A percentile compares a stretch with the other conserved stretches of the same genome.
These are phyloP conservation scores for Fusarium pininemorale DNA, from an alignment of 2,329 filamentous ascomycete species.

Conservation along the genomic window DNA sequence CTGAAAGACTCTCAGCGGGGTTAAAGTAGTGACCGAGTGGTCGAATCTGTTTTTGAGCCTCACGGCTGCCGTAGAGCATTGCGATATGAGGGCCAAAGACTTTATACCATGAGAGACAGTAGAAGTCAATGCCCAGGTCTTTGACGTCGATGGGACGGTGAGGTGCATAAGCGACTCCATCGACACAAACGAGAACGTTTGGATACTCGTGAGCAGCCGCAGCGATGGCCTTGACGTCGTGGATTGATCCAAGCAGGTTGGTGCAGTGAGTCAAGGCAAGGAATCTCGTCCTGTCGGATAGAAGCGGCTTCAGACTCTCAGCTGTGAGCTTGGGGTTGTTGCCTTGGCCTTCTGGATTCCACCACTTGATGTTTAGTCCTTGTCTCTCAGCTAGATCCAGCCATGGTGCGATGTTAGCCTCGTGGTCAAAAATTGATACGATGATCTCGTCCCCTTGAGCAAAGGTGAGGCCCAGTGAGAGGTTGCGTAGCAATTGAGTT, in stretches of 20 bases:
- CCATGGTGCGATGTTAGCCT: slow-evolving; percentile 81
- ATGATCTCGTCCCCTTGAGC: slow-evolving; percentile 71
- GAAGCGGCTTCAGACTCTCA: slow-evolving; percentile 64
- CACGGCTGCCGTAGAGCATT: slow-evolving; percentile 71
- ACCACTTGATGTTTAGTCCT: slow-evolving; percentile 50
- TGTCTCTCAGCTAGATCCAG: slow-evolving; percentile 70
- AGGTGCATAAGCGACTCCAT: slow-evolving; percentile 80
- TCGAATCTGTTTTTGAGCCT: slow-evolving; percentile 63
- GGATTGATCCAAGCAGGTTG: slow-evolving; percentile 78
- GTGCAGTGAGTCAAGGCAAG: slow-evolving; percentile 78
- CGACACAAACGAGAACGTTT: slow-evolving; percentile 72
- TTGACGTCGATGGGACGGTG: slow-evolving; percentile 76
- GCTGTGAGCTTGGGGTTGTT: slow-evolving; percentile 65
- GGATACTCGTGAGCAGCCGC: slow-evolving; percentile 57
- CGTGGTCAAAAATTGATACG: slow-evolving; percentile 77
- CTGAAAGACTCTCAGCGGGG: slow-evolving; percentile 63
- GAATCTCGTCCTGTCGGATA: slow-evolving; percentile 72
- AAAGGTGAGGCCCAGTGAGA: slow-evolving; percentile 65
- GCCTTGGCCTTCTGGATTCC: background rate
- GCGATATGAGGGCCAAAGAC: slow-evolving; percentile 81
- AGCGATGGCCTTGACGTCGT: slow-evolving; percentile 67
- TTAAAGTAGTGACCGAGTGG: slow-evolving; percentile 76
- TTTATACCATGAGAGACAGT: slow-evolving; percentile 85
- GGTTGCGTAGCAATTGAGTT: slow-evolving; percentile 79
- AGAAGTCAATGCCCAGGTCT: slow-evolving; percentile 76